Base-by-base conservation (phyloP, 108 stramenopile species). In the Cyclotella cryptica region DNA sequence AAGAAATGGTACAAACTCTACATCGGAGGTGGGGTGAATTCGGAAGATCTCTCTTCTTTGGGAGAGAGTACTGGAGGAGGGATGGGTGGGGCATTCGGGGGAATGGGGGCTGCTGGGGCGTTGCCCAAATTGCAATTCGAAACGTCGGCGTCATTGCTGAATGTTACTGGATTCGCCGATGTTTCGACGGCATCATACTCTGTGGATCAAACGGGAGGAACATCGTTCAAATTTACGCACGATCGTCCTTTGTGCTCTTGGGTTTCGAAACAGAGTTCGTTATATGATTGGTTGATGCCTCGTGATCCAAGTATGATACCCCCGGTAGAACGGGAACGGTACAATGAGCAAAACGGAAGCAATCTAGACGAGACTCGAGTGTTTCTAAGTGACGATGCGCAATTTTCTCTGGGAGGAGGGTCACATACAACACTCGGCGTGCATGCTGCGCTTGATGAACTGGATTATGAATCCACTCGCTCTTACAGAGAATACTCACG, bases 1-100 rank as follows among this genome's bases (percentile, higher is more conserved):
- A 93, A 93, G 81, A 87, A 87, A 12, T 95, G 92, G 94, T 95
- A 93, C 70, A 82, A 80, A 27, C 62, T 93, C 12, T 88, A 93
- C 60, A 81, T 91, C 24, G 94, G 94, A n/a, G 94, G 91, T 13
- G 91, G 92, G 3, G 62, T 95, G 49, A 90, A 92, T 71, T 78
- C 89, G 46, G 90, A 93, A 51, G 87, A 85, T 61, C 73, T 86
- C 47, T 79, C 78, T 30, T 79, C 83, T n/a, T 21, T 78, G 17
- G 76, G 71, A 28, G 27, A 2, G 0, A 27, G 27, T 41, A 9
- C 45, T 24, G 77, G 58, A n/a, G 64, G 63, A 39, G 63, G 40
- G 10, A 51, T 42, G 11, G 62, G 75, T 5, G 39, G 43, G 24
- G 65, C 45, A 27, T n/a, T 40, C 1, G 72, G 46, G 27, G 51